Conservation (phyloP, 78 protist species). For the Andalucia godoyi region DNA sequence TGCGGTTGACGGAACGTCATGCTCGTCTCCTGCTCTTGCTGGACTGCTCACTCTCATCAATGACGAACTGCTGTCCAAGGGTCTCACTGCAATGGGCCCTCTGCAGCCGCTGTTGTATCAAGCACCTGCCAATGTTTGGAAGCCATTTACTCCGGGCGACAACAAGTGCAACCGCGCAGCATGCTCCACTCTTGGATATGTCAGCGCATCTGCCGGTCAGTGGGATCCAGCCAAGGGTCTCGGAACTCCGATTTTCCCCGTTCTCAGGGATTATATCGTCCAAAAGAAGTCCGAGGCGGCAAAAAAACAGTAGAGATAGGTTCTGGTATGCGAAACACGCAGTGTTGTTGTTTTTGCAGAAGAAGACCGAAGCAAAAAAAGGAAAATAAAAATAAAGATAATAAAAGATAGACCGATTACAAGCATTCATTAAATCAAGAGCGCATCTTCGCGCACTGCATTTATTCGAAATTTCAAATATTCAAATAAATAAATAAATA, state of each 20-base stretch:
- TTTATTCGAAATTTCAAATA: too few relatives aligned
- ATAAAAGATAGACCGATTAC: too few relatives aligned
- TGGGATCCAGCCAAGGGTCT: conserved; percentile 36
- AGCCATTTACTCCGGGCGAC: conserved; percentile 15
- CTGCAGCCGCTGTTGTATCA: conserved; percentile 16
- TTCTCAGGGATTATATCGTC: too few relatives aligned
- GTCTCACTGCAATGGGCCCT: conserved; percentile 22
- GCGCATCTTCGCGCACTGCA: too few relatives aligned
- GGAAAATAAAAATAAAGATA: too few relatives aligned
- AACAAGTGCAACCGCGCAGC: neutral
- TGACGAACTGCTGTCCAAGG: neutral
- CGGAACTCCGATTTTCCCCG: conserved; percentile 27
- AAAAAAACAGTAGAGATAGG: too few relatives aligned
- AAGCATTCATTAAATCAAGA: too few relatives aligned
- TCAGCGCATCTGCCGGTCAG: conserved; percentile 4
- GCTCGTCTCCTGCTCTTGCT: neutral
- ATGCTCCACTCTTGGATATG: neutral
- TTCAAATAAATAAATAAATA: too few relatives aligned
- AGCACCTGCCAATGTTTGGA: conserved; percentile 13
- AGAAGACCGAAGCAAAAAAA: too few relatives aligned
- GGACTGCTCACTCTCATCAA: neutral
- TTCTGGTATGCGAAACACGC: too few relatives aligned
- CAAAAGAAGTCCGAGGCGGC: too few relatives aligned
- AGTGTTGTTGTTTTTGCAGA: too few relatives aligned
- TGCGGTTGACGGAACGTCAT: conserved; percentile 12